Conservation (phyloP, 805 yeast species). For the Yarrowia alimentaria region DNA sequence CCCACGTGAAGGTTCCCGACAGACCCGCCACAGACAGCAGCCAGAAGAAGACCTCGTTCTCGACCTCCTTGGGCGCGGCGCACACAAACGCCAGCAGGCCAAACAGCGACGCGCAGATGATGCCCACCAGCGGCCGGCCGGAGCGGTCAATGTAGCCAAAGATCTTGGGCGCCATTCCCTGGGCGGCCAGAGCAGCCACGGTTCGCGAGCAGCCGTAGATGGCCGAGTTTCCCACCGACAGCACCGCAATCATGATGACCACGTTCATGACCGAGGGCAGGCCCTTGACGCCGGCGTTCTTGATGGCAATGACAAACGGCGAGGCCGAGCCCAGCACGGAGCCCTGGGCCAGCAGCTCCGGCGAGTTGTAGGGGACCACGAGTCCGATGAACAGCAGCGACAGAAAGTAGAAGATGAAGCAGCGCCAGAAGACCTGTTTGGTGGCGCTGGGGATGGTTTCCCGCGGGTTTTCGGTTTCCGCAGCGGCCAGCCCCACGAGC, state of each 20-base stretch:
- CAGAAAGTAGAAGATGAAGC: conserved; percentile 62
- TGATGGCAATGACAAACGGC: conserved; percentile 69
- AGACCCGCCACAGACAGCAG: conserved; percentile 60
- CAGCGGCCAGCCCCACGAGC: conserved; percentile 65
- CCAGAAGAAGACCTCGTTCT: conserved; percentile 61
- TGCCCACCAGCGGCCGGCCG: conserved; percentile 73
- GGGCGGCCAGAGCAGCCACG: conserved; percentile 60
- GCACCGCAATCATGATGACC: conserved; percentile 59
- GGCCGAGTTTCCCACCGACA: conserved; percentile 67
- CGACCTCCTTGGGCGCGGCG: conserved; percentile 54
- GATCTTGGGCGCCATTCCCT: conserved; percentile 55
- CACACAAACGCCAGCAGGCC: conserved; percentile 59
- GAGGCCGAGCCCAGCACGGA: conserved; percentile 57
- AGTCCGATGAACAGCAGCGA: conserved; percentile 57
- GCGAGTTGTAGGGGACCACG: conserved; percentile 59
- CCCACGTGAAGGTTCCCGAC: conserved; percentile 64
- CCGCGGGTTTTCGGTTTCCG: conserved; percentile 67
- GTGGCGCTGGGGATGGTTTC: conserved; percentile 64
- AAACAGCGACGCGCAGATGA: conserved; percentile 45
- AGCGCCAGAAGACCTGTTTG: conserved; percentile 77
- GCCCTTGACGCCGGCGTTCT: conserved; percentile 60
- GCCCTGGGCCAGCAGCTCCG: conserved; percentile 48
- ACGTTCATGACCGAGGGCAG: conserved; percentile 69
- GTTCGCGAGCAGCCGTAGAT: conserved; percentile 66
- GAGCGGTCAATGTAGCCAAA: conserved; percentile 64